A percentile compares a stretch with the other conserved stretches of the same genome.
Conservation (phyloP, 1,139 yeast species). For the Komagataea norvegica region DNA sequence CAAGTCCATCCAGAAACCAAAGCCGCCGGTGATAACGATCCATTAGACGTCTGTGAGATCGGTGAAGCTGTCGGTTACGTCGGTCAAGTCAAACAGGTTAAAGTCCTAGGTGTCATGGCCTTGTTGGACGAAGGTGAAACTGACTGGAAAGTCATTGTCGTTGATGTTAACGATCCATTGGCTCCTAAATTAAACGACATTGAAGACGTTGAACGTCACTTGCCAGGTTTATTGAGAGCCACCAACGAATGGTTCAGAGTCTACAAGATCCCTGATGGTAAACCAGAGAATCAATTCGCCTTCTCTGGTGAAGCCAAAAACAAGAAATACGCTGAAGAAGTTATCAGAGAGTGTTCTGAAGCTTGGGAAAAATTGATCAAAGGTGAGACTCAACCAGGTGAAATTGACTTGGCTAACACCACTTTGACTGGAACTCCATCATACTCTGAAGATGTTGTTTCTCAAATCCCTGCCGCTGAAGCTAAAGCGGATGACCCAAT, state of each 20-base stretch:
- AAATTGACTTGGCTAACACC: conserved; percentile 66
- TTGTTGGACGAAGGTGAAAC: conserved; percentile 89
- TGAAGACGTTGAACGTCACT: conserved; percentile 66
- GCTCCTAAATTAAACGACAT: conserved; percentile 69
- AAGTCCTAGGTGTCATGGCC: conserved; percentile 83
- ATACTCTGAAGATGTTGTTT: conserved; percentile 44
- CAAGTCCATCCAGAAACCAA: conserved; percentile 67
- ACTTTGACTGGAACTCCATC: conserved; percentile 58
- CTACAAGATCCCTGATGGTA: conserved; percentile 88
- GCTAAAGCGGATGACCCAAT: conserved; percentile 85
- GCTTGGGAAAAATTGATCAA: conserved; percentile 67
- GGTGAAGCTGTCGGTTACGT: conserved; percentile 67
- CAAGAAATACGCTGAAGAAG: conserved; percentile 66
- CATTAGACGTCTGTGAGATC: conserved; percentile 85
- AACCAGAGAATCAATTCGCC: conserved; percentile 83
- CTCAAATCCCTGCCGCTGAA: conserved; percentile 62
- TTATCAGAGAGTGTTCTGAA: conserved; percentile 62
- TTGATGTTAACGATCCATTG: conserved; percentile 70
- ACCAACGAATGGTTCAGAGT: conserved; percentile 90
- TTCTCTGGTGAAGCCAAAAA: conserved; percentile 76
- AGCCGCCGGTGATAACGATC: conserved; percentile 86
- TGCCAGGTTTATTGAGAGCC: conserved; percentile 79
- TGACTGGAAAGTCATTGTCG: conserved; percentile 87
- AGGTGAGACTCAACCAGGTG: conserved; percentile 41
- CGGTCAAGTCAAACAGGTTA: conserved; percentile 78